A percentile compares a stretch with the other conserved stretches of the same genome.
These are phyloP conservation scores for Arbutus unedo DNA, from an alignment of 148 eudicot genomes.

Conservation along the genomic window DNA sequence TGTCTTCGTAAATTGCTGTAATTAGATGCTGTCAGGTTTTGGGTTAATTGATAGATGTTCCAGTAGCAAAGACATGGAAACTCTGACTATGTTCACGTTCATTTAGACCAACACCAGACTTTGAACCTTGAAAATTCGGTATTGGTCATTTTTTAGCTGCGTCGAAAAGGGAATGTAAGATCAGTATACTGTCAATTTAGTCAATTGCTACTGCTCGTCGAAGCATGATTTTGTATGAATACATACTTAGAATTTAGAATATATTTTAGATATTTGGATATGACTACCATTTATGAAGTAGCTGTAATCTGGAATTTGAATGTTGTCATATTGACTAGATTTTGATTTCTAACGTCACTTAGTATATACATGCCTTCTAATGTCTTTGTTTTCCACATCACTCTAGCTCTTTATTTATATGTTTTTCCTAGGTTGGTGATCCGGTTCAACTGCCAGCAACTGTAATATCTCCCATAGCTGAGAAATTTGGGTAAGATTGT, in stretches of 20 bases:
- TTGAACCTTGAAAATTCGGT: neutral
- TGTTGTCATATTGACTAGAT: neutral
- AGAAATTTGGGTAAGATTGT: constrained; percentile 59
- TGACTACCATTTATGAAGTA: neutral
- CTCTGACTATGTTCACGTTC: neutral
- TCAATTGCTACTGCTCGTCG: neutral
- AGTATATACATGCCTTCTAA: neutral
- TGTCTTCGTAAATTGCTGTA: neutral
- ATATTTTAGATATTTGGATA: neutral
- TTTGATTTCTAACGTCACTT: constrained; percentile 7
- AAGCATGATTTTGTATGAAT: neutral
- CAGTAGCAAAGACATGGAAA: neutral
- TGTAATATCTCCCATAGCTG: constrained; percentile 78
- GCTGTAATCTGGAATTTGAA: neutral
- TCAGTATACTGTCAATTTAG: neutral
- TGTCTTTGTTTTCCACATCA: neutral
- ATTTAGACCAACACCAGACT: neutral
- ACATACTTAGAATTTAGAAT: too few relatives aligned
- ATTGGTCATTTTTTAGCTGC: neutral
- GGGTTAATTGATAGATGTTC: neutral
- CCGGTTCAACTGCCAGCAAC: constrained; percentile 99
- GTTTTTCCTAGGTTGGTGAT: constrained; percentile 70
- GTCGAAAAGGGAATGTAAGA: constrained; percentile 2
- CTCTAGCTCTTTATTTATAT: neutral
- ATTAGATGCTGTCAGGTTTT: neutral